Base-by-base conservation (phyloP, 1,139 yeast genomes). In the Sugiyamaella grinbergsii region DNA sequence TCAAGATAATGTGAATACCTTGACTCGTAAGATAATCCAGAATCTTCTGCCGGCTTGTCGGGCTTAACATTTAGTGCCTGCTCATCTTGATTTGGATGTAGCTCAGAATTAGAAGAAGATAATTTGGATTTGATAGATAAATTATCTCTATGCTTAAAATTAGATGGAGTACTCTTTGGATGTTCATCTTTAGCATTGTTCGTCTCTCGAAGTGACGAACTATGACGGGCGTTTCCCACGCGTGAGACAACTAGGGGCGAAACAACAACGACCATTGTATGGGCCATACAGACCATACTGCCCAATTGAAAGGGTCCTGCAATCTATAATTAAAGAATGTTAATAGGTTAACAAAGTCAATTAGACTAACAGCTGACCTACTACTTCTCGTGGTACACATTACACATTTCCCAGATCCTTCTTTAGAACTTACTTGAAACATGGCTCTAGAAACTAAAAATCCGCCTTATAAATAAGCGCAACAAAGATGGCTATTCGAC, bases 1-100 rank as follows among this genome's bases (percentile, higher is more conserved):
- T 63, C 67, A 13, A 62, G 50, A 45, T 60, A 64, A 29, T 50
- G 45, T 45, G 52, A 28, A 48, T 46, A 37, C 16, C 22, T 22
- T 28, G 48, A 31, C n/a, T 34, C 19, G n/a, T 29, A 40, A 4
- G 36, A 29, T 18, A 29, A 5, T 11, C 18, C 18, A 3, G 18
- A 37, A 16, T 19, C 11, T 20, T 20, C 18, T 23, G 41, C 10
- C 28, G 8, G 13, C 18, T 16, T 33, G 22, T 3, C 23, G 11
- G 11, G 38, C 8, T 36, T 24, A n/a, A n/a, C n/a, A n/a, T n/a
- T n/a, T n/a, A n/a, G n/a, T n/a, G n/a, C n/a, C n/a, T n/a, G n/a
- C n/a, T n/a, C n/a, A 22, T 24, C 32, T 3, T 19, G 19, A 19
- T 34, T 33, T 33, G 19, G 20, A 15, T 13, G 18, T 10, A 10